Percentiles rank a stretch among this genome's conserved stretches.
phyloP scores from a whole-genome alignment of 2,329 filamentous ascomycete species.

The Chaetomium strumarium region DNA sequence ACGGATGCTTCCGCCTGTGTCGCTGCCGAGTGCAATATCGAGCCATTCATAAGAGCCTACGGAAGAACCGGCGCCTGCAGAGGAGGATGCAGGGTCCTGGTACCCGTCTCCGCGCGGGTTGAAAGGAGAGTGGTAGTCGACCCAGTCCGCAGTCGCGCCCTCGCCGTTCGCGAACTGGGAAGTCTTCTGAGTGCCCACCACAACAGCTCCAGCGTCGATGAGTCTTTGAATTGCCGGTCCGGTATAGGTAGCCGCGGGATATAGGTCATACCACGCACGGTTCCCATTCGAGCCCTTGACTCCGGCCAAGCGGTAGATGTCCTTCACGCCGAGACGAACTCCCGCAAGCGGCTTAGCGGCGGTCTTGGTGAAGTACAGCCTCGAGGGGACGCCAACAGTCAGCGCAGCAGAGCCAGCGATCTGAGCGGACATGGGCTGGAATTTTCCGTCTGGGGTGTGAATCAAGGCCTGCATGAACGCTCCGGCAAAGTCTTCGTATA shows the following conservation, averaged over 20 bases:
- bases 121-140: conserved; percentile 38
- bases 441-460: conserved; percentile 28
- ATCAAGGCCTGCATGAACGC: conserved; percentile 31
- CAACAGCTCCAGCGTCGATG: conserved; percentile 45
- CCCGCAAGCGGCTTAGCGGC: conserved; percentile 52
- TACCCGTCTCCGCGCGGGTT: conserved; percentile 45
- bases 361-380: conserved; percentile 52
- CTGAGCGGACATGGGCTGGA: conserved; percentile 32
- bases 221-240: conserved; percentile 30
- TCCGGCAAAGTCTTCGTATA: conserved; percentile 33
- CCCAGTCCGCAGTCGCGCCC: conserved; percentile 44
- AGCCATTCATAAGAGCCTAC: conserved; percentile 40
- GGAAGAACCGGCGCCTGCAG: conserved; percentile 34
- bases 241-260: no score
- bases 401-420: conserved; percentile 26
- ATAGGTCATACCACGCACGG: conserved; percentile 10
- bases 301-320: conserved; percentile 47
- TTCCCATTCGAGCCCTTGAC: conserved; percentile 51
- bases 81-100: conserved; percentile 42
- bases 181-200: conserved; percentile 24
- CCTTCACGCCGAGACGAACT: conserved; percentile 56
- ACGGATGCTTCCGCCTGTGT: conserved; percentile 43
- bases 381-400: conserved; percentile 49
- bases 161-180: conserved; percentile 42
- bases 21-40: conserved; percentile 38